Evolutionary conservation across 345 rosid genomes (phyloP).

Genomic region (Acer campestre): DNA sequence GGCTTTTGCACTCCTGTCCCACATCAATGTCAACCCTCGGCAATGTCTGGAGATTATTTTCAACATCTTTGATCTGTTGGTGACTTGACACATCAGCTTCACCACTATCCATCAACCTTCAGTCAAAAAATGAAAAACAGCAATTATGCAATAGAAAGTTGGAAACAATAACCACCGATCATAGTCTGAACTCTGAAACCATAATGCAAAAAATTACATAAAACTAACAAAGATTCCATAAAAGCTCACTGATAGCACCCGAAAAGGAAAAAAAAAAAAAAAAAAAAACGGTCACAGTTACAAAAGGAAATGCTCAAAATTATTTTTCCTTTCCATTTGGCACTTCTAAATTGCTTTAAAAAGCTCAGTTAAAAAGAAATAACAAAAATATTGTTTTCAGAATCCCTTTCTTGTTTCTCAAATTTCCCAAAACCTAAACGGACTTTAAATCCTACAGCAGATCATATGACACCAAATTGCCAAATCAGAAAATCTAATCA

Average conservation of each 20-base stretch:
- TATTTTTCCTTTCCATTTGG: background rate
- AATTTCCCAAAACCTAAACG: background rate
- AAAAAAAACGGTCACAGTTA: too few relatives aligned
- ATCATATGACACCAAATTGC: background rate
- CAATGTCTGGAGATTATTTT: slow-evolving; percentile 9
- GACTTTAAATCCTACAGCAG: background rate
- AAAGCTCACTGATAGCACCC: background rate
- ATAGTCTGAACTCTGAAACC: background rate
- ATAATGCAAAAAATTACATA: too few relatives aligned
- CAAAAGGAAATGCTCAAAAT: background rate
- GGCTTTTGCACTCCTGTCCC: slow-evolving; percentile 1
- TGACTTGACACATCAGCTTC: slow-evolving; percentile 22
- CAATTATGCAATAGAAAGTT: background rate
- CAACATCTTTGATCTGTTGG: background rate
- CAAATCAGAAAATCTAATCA: background rate
- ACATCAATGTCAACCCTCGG: slow-evolving; percentile 6
- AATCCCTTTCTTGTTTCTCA: background rate
- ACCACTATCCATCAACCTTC: slow-evolving; percentile 27
- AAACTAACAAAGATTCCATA: background rate
- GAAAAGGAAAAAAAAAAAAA: background rate
- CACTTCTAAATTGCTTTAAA: background rate
- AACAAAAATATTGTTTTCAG: too few relatives aligned
- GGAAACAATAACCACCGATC: background rate
- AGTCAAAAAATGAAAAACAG: background rate
- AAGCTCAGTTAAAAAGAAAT: background rate